These are phyloP conservation scores for Coprinellus aureogranulatus DNA, from an alignment of 768 basidiomycete genomes.

Conservation along the genomic window DNA sequence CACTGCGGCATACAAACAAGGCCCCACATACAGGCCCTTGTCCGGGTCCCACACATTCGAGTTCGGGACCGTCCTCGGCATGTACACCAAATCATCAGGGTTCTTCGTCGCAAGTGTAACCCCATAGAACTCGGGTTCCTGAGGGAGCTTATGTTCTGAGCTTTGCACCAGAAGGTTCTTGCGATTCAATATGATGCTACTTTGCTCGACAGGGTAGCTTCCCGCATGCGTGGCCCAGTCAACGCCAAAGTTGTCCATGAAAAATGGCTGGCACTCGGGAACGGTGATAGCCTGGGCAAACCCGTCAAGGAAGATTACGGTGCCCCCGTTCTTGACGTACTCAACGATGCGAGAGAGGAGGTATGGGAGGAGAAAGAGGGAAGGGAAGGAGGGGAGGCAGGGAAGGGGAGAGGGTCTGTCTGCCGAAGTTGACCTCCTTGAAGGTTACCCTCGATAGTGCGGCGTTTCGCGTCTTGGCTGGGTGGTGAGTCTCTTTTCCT, in stretches of 20 bases:
- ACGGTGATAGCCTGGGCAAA: conserved; percentile 19
- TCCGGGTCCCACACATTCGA: conserved; percentile 5
- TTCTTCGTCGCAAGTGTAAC: conserved; percentile 9
- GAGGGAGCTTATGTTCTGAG: conserved; percentile 18
- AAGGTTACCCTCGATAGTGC: too few species aligned
- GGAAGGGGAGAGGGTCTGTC: too few species aligned
- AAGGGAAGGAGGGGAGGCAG: too few species aligned
- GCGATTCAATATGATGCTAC: conserved; percentile 10
- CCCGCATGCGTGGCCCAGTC: conserved; percentile 27
- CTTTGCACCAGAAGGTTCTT: conserved; percentile 12
- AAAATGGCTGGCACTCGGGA: conserved; percentile 20
- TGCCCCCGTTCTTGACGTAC: conserved; percentile 36
- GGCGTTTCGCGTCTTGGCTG: too few species aligned
- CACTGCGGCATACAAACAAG: conserved; percentile 28
- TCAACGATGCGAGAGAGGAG: conserved; percentile 29
- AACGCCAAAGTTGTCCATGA: conserved; percentile 28
- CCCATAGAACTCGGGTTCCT: conserved; percentile 25
- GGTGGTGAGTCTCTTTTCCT: too few species aligned
- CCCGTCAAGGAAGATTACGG: conserved; percentile 29
- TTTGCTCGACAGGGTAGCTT: conserved; percentile 10
- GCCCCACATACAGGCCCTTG: conserved; percentile 15
- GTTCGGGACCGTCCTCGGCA: conserved; percentile 11
- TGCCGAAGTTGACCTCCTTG: too few species aligned
- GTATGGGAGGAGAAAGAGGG: too few species aligned
- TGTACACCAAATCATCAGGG: conserved; percentile 16